phyloP scores from a whole-genome alignment of 202 grass and related monocot species.

The Panicum virgatum region DNA sequence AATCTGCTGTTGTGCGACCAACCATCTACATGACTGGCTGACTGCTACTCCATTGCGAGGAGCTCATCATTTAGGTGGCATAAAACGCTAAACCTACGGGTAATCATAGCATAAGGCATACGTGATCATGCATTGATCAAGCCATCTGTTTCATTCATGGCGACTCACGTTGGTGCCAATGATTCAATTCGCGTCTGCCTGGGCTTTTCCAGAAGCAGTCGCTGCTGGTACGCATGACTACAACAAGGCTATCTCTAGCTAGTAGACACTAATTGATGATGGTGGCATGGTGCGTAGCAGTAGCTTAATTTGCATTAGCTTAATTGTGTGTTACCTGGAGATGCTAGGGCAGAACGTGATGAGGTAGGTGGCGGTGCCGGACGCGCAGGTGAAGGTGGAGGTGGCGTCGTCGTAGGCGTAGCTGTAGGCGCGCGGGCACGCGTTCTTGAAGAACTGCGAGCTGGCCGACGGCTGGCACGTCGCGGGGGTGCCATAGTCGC shows the following conservation, averaged over 20 bases:
- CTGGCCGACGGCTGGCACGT: slow-evolving; percentile 64
- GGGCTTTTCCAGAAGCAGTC: background rate
- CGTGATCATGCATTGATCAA: slow-evolving; percentile 1
- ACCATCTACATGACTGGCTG: background rate
- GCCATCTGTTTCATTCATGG: background rate
- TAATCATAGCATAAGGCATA: slow-evolving; percentile 14
- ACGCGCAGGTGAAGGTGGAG: slow-evolving; percentile 77
- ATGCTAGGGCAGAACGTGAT: slow-evolving; percentile 84
- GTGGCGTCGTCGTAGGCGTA: slow-evolving; percentile 90
- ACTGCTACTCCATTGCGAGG: background rate
- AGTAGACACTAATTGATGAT: background rate
- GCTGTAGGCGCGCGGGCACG: slow-evolving; percentile 79
- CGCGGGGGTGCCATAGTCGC: slow-evolving; percentile 45
- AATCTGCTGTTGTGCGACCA: no score
- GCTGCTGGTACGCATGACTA: background rate
- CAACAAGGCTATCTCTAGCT: background rate
- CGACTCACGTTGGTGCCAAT: background rate
- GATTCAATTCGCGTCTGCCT: background rate
- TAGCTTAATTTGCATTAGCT: background rate
- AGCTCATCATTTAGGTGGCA: background rate
- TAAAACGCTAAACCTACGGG: background rate
- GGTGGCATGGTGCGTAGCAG: background rate
- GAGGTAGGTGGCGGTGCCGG: slow-evolving; percentile 52
- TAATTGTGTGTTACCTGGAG: slow-evolving; percentile 68
- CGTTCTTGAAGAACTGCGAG: slow-evolving; percentile 88